Percentiles rank a stretch among this genome's conserved stretches.
phyloP scores from a whole-genome alignment of 768 basidiomycete species.

The Mrakia blollopis region DNA sequence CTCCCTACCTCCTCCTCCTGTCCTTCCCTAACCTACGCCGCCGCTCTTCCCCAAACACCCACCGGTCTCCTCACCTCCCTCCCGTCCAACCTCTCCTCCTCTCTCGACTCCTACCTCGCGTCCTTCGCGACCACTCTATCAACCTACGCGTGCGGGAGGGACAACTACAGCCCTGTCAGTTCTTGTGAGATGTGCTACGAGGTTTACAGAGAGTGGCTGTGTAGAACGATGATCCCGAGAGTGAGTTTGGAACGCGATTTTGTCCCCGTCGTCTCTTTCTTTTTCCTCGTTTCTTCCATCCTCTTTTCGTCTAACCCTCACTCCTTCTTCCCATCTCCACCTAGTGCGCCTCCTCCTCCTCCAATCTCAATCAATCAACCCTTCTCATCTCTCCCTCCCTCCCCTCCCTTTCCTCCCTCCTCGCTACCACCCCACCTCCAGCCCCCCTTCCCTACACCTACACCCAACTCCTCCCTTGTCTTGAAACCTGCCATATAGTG shows the following conservation, averaged over 20 bases:
- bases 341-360: slow-evolving; percentile 33
- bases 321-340: background rate
- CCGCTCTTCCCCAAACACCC: slow-evolving; percentile 35
- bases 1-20: slow-evolving; percentile 38
- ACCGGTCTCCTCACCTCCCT: slow-evolving; percentile 35
- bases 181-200: slow-evolving; percentile 42
- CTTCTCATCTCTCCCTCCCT: slow-evolving; percentile 33
- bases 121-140: slow-evolving; percentile 42
- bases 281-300: background rate
- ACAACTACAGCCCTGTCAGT: slow-evolving; percentile 43
- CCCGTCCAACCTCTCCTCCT: slow-evolving; percentile 31
- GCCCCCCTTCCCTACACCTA: slow-evolving; percentile 36
- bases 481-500: slow-evolving; percentile 40
- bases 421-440: slow-evolving; percentile 20
- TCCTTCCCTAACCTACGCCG: slow-evolving; percentile 41
- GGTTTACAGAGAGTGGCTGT: slow-evolving; percentile 44
- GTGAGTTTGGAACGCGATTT: slow-evolving; percentile 3
- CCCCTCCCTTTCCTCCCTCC: slow-evolving; percentile 31
- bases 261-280: background rate
- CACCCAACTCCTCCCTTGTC: slow-evolving; percentile 42
- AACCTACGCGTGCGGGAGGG: slow-evolving; percentile 42
- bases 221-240: slow-evolving; percentile 39
- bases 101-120: slow-evolving; percentile 37
- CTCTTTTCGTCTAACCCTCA: too few species aligned
- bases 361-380: slow-evolving; percentile 13